Percentiles rank a stretch among this genome's conserved stretches.
phyloP scores from a whole-genome alignment of 225 moss, liverwort and hornwort genomes.

The Pseudoscleropodium purum region DNA sequence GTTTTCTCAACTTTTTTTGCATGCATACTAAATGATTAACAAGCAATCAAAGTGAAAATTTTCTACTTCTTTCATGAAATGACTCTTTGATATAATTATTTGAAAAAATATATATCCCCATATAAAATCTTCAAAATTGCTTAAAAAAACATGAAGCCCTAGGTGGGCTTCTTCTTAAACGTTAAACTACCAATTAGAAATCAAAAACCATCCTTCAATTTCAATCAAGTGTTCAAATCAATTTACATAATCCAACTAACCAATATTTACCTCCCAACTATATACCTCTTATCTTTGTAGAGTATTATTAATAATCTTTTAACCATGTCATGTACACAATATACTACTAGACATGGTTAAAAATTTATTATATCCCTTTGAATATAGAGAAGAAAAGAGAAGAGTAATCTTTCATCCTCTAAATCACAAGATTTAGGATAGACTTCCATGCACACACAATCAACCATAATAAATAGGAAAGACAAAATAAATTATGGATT shows the following conservation, averaged over 20 bases:
- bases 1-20: not conserved
- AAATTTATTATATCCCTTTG: not conserved
- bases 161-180: not conserved
- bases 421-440: rapidly evolving
- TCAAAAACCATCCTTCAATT: not conserved
- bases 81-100: no score
- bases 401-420: not conserved
- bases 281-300: not conserved
- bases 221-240: not conserved
- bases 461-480: not conserved
- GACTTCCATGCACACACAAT: rapidly evolving
- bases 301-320: not conserved
- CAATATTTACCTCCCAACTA: not conserved
- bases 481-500: not conserved
- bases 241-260: not conserved
- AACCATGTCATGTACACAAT: not conserved
- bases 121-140: not conserved
- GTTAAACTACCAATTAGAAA: not conserved
- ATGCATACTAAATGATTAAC: not conserved
- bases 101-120: rapidly evolving
- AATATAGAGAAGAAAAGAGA: no score
- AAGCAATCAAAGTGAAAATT: not conserved
- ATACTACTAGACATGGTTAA: not conserved
- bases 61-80: no score
- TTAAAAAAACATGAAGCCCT: not conserved